These are phyloP conservation scores for Phytopythium helicoides DNA, from an alignment of 352 stramenopile genomes.

Conservation along the genomic window DNA sequence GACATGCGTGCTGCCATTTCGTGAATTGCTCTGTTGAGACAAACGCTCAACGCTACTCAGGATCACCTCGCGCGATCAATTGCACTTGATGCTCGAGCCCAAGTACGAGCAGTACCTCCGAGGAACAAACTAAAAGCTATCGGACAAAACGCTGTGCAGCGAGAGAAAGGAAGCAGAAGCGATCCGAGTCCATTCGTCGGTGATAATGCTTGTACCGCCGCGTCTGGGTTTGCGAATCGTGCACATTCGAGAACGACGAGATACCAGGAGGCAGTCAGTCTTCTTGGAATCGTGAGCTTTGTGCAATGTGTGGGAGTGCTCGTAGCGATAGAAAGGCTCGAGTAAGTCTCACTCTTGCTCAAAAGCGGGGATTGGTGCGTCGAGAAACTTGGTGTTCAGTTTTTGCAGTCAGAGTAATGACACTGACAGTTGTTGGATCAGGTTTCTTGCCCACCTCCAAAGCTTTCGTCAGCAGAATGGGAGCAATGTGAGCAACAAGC, in stretches of 20 bases:
- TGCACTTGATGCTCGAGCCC: conserved; percentile 34
- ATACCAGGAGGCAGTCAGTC: conserved; percentile 3
- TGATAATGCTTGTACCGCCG: conserved; percentile 29
- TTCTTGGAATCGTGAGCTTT: conserved; percentile 26
- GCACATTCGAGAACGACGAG: conserved; percentile 76
- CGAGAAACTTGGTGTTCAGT: too few relatives aligned
- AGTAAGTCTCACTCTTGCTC: conserved; percentile 50
- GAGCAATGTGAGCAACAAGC: conserved; percentile 65
- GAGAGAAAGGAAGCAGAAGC: neutral
- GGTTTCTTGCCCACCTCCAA: conserved; percentile 49
- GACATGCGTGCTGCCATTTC: neutral
- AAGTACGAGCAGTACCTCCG: neutral
- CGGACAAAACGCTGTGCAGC: neutral
- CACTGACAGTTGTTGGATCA: too few relatives aligned
- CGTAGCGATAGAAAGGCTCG: conserved; percentile 19
- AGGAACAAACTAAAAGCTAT: neutral
- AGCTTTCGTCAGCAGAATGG: conserved; percentile 72
- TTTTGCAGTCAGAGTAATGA: too few relatives aligned
- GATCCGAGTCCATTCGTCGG: neutral
- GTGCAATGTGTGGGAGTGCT: conserved; percentile 41
- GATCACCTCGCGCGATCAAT: conserved; percentile 56
- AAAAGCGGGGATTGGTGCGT: conserved; percentile 65
- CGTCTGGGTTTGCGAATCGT: conserved; percentile 78
- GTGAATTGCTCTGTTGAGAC: neutral
- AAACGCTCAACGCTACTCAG: conserved; percentile 10